Percentiles rank a stretch among this genome's conserved stretches.
Evolutionary conservation across 1,284 basidiomycete species (phyloP).

Genomic region (Rhodotorula sp.): DNA sequence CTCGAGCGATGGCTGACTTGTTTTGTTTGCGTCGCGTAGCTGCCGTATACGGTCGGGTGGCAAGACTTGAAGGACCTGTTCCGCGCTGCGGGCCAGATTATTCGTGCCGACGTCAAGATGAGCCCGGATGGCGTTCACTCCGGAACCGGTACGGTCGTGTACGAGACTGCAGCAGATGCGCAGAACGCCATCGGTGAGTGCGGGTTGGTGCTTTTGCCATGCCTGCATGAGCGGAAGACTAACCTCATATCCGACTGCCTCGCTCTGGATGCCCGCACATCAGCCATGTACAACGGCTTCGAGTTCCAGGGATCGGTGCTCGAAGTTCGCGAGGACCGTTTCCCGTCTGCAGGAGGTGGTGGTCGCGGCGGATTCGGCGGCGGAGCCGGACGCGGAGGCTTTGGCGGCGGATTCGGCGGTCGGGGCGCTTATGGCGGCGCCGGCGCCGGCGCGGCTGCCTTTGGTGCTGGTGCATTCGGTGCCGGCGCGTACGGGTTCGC

Average conservation of each 20-base stretch:
- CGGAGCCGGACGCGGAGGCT: conserved; percentile 26
- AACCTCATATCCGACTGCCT: no score
- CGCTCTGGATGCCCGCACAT: neutral
- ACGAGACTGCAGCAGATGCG: conserved; percentile 85
- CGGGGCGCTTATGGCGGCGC: conserved; percentile 33
- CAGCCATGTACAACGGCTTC: conserved; percentile 89
- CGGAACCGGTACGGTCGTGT: conserved; percentile 73
- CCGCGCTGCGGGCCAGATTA: conserved; percentile 87
- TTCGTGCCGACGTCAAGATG: conserved; percentile 91
- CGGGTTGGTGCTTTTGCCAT: no score
- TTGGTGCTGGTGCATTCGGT: conserved; percentile 23
- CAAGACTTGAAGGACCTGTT: conserved; percentile 98
- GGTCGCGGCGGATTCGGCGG: conserved; percentile 65
- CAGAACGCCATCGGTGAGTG: conserved; percentile 80
- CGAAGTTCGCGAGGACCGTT: conserved; percentile 84
- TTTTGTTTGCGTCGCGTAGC: conserved; percentile 53
- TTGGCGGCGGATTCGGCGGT: conserved; percentile 22
- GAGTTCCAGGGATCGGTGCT: conserved; percentile 90
- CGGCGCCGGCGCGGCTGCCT: conserved; percentile 48
- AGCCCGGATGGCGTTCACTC: conserved; percentile 75
- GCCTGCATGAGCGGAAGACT: neutral
- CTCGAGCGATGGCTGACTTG: neutral
- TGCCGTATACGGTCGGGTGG: conserved; percentile 95
- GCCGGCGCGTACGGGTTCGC: conserved; percentile 2
- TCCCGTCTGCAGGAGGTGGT: conserved; percentile 89